Evolutionary conservation across 805 yeast species (phyloP).

Genomic region (Blastobotrys muscicola): DNA sequence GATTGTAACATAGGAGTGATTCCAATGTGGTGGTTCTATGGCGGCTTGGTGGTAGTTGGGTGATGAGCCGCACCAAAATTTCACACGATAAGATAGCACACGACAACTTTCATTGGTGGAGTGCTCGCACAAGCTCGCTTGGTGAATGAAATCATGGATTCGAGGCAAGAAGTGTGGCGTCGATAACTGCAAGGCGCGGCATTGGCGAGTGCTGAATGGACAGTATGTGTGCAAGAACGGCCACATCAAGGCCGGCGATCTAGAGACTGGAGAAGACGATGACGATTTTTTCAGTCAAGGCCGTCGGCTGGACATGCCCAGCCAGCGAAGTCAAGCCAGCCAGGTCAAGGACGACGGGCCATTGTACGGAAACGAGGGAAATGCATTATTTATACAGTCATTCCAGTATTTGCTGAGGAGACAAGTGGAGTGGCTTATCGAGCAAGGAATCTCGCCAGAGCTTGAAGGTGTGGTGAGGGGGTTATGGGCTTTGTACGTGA

Average conservation of each 20-base stretch:
- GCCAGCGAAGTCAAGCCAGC: slow-evolving; percentile 8
- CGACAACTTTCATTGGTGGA: too few relatives aligned
- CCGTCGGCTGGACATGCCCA: slow-evolving; percentile 8
- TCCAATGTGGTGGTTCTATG: too few relatives aligned
- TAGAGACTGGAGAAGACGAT: slow-evolving; percentile 77
- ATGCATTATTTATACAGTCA: slow-evolving; percentile 34
- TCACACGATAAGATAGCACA: too few relatives aligned
- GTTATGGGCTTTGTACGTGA: slow-evolving; percentile 16
- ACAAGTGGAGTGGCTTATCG: slow-evolving; percentile 37
- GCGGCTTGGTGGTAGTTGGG: too few relatives aligned
- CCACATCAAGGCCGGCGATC: slow-evolving; percentile 73
- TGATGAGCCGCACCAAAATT: too few relatives aligned
- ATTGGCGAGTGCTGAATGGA: slow-evolving; percentile 69
- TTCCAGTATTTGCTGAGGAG: slow-evolving; percentile 42
- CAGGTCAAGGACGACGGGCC: slow-evolving; percentile 13
- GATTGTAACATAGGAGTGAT: too few relatives aligned
- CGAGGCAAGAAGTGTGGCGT: slow-evolving; percentile 83
- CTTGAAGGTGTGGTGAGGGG: slow-evolving; percentile 16
- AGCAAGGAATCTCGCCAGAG: slow-evolving; percentile 19
- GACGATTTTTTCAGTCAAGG: slow-evolving; percentile 41
- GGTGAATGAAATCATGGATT: slow-evolving; percentile 32
- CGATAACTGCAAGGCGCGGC: slow-evolving; percentile 75
- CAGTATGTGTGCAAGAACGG: slow-evolving; percentile 80
- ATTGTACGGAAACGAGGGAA: slow-evolving; percentile 42
- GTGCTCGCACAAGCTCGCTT: too few relatives aligned